Percentiles rank a stretch among this genome's conserved stretches.
Conservation (phyloP, 345 rosid genomes). For the Anacardium occidentale region DNA sequence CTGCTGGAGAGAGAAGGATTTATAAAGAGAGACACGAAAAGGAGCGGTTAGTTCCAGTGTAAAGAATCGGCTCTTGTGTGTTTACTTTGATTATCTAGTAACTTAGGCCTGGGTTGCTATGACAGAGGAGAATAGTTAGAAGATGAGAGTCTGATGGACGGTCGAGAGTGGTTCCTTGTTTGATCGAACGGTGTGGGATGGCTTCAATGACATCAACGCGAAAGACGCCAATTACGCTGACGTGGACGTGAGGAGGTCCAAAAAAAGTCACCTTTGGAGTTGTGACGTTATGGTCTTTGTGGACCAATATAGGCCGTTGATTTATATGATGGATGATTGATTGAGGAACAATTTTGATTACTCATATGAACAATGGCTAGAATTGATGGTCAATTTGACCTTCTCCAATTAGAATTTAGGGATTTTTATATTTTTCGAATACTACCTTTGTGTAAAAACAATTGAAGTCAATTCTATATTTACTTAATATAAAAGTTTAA, state of each 20-base stretch:
- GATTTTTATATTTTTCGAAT: too few relatives aligned
- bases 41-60: slow-evolving; percentile 10
- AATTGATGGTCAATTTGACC: background rate
- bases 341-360: background rate
- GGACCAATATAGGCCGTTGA: slow-evolving; percentile 21
- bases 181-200: slow-evolving; percentile 32
- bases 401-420: too few relatives aligned
- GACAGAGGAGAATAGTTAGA: background rate
- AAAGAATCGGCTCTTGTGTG: slow-evolving; percentile 18
- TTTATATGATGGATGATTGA: background rate
- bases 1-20: slow-evolving; percentile 5
- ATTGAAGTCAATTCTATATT: too few relatives aligned
- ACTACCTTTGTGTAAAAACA: too few relatives aligned
- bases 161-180: slow-evolving; percentile 15
- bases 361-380: background rate
- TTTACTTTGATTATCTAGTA: background rate
- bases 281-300: slow-evolving; percentile 9
- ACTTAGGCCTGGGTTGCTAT: background rate
- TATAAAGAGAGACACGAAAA: background rate
- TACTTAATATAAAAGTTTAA: too few relatives aligned
- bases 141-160: slow-evolving; percentile 32
- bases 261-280: background rate
- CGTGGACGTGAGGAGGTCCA: slow-evolving; percentile 24
- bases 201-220: slow-evolving; percentile 20
- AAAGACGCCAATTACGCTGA: slow-evolving; percentile 28